Percentiles rank a stretch among this genome's conserved stretches.
phyloP scores from a whole-genome alignment of 1,284 basidiomycete genomes.

The Melanopsichium pennsylvanicum region DNA sequence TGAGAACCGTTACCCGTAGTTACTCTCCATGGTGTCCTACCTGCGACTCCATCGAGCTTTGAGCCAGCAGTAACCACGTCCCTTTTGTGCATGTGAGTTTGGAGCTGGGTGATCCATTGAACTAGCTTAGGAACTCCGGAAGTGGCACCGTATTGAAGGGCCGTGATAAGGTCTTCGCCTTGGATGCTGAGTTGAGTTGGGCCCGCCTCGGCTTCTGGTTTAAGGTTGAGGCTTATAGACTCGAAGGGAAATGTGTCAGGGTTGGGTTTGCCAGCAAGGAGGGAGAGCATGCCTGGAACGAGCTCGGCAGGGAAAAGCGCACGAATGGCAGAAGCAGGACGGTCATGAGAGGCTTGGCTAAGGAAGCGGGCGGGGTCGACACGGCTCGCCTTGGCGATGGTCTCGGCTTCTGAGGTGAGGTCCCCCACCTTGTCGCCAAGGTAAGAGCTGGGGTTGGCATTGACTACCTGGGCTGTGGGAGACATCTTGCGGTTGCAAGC shows the following conservation, averaged over 20 bases:
- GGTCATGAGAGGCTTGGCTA: slow-evolving; percentile 18
- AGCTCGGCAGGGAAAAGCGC: slow-evolving; percentile 79
- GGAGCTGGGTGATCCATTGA: slow-evolving; percentile 71
- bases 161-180: slow-evolving; percentile 62
- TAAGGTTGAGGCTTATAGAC: slow-evolving; percentile 72
- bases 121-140: slow-evolving; percentile 74
- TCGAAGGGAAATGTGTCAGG: slow-evolving; percentile 88
- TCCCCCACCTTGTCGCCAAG: slow-evolving; percentile 39
- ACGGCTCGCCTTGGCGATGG: slow-evolving; percentile 19
- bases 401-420: slow-evolving; percentile 14
- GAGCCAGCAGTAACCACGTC: slow-evolving; percentile 68
- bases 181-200: slow-evolving; percentile 58
- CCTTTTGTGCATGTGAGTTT: slow-evolving; percentile 73
- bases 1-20: slow-evolving; percentile 84
- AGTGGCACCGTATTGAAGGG: slow-evolving; percentile 72
- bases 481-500: slow-evolving; percentile 12
- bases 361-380: slow-evolving; percentile 39
- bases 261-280: slow-evolving; percentile 78
- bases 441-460: slow-evolving; percentile 23
- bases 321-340: slow-evolving; percentile 67
- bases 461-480: slow-evolving; percentile 33
- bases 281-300: slow-evolving; percentile 80
- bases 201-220: slow-evolving; percentile 52
- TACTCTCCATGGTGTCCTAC: slow-evolving; percentile 72
- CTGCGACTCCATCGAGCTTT: slow-evolving; percentile 45